Evolutionary conservation across 2,329 filamentous ascomycete genomes (phyloP).

Genomic region (Tolypocladium ovalisporum): DNA sequence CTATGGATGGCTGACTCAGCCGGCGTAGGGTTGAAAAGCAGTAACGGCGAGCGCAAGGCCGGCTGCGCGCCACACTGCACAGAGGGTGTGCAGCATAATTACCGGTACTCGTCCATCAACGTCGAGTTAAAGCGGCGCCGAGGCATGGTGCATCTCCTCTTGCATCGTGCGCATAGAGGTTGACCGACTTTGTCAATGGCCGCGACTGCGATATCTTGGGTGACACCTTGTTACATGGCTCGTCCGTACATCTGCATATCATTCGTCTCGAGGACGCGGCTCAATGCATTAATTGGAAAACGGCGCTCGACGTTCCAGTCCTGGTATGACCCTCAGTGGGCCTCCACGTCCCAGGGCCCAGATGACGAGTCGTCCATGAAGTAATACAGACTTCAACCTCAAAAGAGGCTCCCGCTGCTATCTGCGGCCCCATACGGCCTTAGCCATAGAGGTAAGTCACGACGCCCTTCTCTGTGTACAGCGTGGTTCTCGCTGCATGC

Average conservation of each 20-base stretch:
- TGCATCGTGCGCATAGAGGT: background rate
- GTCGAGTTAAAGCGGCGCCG: background rate
- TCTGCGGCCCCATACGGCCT: slow-evolving; percentile 2
- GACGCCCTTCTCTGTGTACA: background rate
- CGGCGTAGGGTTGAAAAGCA: background rate
- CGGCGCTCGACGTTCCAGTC: background rate
- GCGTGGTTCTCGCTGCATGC: background rate
- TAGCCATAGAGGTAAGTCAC: background rate
- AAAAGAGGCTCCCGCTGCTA: background rate
- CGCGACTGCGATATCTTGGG: background rate
- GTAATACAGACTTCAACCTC: background rate
- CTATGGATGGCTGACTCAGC: background rate
- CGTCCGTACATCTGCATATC: no score
- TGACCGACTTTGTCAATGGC: background rate
- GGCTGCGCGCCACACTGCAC: no score
- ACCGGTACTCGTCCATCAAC: no score
- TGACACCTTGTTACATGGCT: background rate
- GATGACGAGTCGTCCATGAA: background rate
- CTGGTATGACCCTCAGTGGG: background rate
- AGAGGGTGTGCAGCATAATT: background rate
- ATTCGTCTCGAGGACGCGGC: background rate
- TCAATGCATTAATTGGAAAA: background rate
- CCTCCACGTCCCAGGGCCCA: background rate
- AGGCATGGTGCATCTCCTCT: background rate
- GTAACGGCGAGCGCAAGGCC: background rate